Evolutionary conservation across 805 yeast species (phyloP), one percentile per base, ranked within the genome.

Genomic region (Pichia insulana): DNA sequence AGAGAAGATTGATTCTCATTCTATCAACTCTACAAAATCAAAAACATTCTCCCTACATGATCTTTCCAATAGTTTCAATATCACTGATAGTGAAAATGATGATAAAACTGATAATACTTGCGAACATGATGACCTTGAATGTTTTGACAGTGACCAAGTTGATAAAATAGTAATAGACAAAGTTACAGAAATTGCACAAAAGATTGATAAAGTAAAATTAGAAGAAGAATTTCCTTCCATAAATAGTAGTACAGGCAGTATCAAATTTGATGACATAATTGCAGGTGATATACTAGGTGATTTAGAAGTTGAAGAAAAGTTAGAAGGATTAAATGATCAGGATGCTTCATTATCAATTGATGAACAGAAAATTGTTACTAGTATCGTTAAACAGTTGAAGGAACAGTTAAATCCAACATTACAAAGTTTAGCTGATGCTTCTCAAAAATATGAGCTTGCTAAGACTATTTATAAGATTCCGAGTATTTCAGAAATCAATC

Each of bases 391-490:
- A 1, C 41, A 53, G 31, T 35, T 58, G 5, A 52, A 50, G 40
- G 35, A 32, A n/a, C 57, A 57, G 11, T 18, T 59, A 4, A 30
- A 41, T 20, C 61, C 63, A 10, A 49, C 50, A 30, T 46, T 58
- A 17, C 41, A 42, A n/a, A 34, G 33, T 7, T 30, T 58, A 28
- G 41, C 52, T 17, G 33, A 46, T 12, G 46, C 50, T 7, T 43
- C 55, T 5, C 45, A 43, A 19, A 57, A 60, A 34, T 60, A 59
- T 39, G 52, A 54, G 28, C 34, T 49, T 5, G 34, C 53, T 20
- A 58, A 55, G 40, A 36, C 27, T 16, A 31, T 56, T 3, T 55
- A 56, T 33, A 57, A 51, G 36, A 47, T 58, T 20, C 62, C 61
- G 8, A 57, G 61, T 41, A 47, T 57, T 6, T 50, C 57, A 0